Evolutionary conservation across 768 basidiomycete genomes (phyloP), one percentile per base, ranked within the genome.

Genomic region (Infundibulicybe gibba): DNA sequence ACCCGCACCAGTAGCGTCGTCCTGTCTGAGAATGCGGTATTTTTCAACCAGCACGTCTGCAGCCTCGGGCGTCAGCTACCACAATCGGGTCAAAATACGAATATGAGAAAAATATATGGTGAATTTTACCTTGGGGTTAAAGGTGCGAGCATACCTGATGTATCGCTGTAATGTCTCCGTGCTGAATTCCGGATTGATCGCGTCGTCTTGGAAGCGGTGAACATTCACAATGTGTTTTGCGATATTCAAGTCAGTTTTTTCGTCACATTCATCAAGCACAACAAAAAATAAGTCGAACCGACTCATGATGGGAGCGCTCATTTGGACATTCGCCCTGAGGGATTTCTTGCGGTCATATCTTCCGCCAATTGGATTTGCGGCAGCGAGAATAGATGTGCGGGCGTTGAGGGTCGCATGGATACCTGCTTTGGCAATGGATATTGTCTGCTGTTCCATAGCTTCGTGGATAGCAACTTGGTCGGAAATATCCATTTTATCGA

Each of bases 381-480:
- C 97, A 1, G 97, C 97, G 19, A 99, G 81, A 53, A 99, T 98
- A 3, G 92, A 94, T 0, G 97, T 98, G 10, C 97, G 84, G 1
- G 97, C 97, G 57, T 99, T 99, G 45, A 99, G 77, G 0, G 97
- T 99, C 0, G 97, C 95, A 58, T 98, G 95, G 54, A 99, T 99
- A 47, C 97, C 97, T 2, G 97, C 97, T 64, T 99, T 99, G 35
- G 97, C 97, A 53, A 98, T 97, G 21, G 94, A 97, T 57, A 98
- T 97, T 1, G 95, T 98, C 70, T 97, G 94, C 69, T 98, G 95
- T 83, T 98, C 95, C 95, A 98, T 98, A 6, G 95, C 95, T 76
- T 98, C 95, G 75, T 99, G 97, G 57, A 99, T 98, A 32, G 97
- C 97, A 37, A 98, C 93, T 64, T 98, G 97, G 64, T 98, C 97